Conservation (phyloP, 768 basidiomycete genomes). For the Clathrus columnatus region DNA sequence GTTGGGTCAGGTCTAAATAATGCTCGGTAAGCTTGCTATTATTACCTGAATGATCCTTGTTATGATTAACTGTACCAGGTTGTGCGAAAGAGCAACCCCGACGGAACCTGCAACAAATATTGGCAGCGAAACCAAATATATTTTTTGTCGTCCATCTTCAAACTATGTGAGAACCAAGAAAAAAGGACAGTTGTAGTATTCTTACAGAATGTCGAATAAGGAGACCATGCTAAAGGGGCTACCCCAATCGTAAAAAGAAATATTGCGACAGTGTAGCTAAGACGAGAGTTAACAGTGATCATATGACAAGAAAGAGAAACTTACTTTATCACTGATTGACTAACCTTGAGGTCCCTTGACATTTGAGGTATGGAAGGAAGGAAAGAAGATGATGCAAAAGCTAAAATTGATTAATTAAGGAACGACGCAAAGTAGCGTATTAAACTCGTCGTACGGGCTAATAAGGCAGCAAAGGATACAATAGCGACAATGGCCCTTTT, state of each 20-base stretch:
- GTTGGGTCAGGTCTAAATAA: neutral
- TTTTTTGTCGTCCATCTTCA: neutral
- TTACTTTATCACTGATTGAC: constrained; percentile 3
- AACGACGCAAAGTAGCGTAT: neutral
- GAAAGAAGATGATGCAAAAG: constrained; percentile 4
- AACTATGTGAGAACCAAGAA: neutral
- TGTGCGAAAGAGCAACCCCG: neutral
- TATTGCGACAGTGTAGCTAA: constrained; percentile 1
- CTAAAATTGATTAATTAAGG: neutral
- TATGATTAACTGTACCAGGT: neutral
- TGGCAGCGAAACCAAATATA: constrained; percentile 1
- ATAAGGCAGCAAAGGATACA: neutral
- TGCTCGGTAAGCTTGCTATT: neutral
- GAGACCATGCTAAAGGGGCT: neutral
- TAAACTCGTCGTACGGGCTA: neutral
- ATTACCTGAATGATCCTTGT: constrained; percentile 1
- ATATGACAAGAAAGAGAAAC: neutral
- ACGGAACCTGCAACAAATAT: constrained; percentile 3
- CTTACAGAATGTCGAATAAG: constrained; percentile 3
- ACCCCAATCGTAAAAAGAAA: neutral
- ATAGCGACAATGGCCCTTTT: constrained; percentile 1
- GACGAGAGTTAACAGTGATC: neutral
- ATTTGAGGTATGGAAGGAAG: constrained; percentile 4
- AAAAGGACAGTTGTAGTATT: neutral
- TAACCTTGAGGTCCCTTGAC: neutral